Evolutionary conservation across 23 red algal species (phyloP).

Genomic region (Gracilariopsis chorda): DNA sequence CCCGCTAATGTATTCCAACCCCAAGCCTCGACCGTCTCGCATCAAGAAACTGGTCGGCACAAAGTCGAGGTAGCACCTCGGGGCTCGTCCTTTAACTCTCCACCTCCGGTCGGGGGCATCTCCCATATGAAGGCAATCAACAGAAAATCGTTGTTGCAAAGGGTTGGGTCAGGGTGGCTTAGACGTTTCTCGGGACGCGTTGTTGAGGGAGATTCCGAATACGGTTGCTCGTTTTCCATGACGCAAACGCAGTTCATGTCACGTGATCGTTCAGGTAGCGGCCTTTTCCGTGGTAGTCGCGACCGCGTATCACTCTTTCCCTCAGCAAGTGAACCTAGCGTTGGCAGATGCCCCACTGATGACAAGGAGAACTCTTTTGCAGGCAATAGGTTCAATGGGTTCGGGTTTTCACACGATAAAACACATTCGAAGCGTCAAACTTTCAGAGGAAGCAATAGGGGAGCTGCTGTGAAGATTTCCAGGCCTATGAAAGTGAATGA

Average conservation of each 20-base stretch:
- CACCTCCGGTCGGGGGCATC: constrained; percentile 6
- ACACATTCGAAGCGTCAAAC: not conserved
- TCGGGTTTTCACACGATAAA: not conserved
- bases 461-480: constrained; percentile 52
- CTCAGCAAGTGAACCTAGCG: constrained; percentile 28
- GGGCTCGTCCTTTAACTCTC: constrained; percentile 32
- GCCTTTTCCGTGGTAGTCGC: constrained; percentile 17
- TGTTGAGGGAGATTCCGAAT: not conserved
- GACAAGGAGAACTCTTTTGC: constrained; percentile 46
- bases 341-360: not conserved
- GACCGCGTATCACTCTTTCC: constrained; percentile 26
- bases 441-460: not conserved
- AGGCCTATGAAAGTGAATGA: constrained; percentile 53
- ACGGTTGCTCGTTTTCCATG: constrained; percentile 1
- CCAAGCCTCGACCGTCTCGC: not conserved
- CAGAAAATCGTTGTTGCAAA: constrained; percentile 25
- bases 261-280: not conserved
- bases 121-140: not conserved
- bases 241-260: not conserved
- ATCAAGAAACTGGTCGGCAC: constrained; percentile 11
- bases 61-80: constrained; percentile 24
- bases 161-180: constrained; percentile 38
- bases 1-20: not conserved
- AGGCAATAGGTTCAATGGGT: not conserved
- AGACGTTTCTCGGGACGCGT: constrained; percentile 15